Base-by-base conservation (phyloP, 1,284 basidiomycete species). In the Apiotrichum laibachii region DNA sequence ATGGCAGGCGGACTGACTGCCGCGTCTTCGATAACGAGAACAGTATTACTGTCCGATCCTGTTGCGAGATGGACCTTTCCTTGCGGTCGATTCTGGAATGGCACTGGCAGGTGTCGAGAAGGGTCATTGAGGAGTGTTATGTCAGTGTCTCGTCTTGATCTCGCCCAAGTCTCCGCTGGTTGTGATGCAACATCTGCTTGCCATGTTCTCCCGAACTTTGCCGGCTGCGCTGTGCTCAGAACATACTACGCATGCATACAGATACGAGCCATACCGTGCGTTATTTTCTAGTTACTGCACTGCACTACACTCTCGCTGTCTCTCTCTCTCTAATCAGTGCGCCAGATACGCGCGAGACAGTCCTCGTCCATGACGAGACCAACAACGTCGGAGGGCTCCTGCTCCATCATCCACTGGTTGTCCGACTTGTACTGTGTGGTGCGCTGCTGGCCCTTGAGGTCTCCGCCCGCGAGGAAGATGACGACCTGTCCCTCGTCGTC, bases 341-440 rank as follows among this genome's bases (percentile, higher is more conserved):
- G 39, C 73, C 75, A 76, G 57, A 76, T 69, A 52, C 71, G 64
- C 66, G 72, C 73, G 51, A 76, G 56, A 50, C 60, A 55, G 35
- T 63, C 63, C 48, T 64, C 68, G n/a, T 69, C 64, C 48, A 73
- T 56, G 51, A 76, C 67, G 49, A 72, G 49, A 11, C 66, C 60
- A 59, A 71, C 52, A 18, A 53, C 34, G 58, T 74, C 75, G 1
- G 59, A 64, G 7, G 47, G 44, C n/a, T 70, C 70, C 50, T 56
- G 47, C 61, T 75, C 73, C 72, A 75, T 74, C 69, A 76, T 75
- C 75, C 75, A 76, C 53, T 68, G 66, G 42, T 68, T 70, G 48
- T 70, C 67, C 54, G 68, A 66, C 62, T 62, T 61, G 60, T 67
- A 68, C 53, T 62, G 63, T 39, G 75, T 76, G 42, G 63, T 68